phyloP scores from a whole-genome alignment of 2,329 filamentous ascomycete genomes.

The Microsporum audouinii region DNA sequence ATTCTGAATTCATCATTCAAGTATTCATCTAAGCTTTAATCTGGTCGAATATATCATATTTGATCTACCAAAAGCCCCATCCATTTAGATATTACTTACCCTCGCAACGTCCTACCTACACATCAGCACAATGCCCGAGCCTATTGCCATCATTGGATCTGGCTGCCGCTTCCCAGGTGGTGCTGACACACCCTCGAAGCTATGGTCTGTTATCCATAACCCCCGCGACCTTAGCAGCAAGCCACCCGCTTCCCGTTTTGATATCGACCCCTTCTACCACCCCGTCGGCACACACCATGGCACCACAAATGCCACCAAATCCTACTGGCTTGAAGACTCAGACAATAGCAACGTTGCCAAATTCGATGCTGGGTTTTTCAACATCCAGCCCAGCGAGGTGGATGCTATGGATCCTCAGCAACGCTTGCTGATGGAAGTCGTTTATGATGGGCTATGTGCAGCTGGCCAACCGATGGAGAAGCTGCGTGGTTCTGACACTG shows the following conservation, averaged over 20 bases:
- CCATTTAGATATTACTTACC: too few species aligned
- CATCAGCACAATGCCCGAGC: neutral
- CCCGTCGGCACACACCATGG: slow-evolving; percentile 10
- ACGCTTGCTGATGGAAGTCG: slow-evolving; percentile 21
- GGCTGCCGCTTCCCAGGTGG: slow-evolving; percentile 28
- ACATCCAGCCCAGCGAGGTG: slow-evolving; percentile 19
- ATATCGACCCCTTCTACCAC: slow-evolving; percentile 14
- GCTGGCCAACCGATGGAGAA: slow-evolving; percentile 19
- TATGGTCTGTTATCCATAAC: slow-evolving; percentile 26
- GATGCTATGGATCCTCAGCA: slow-evolving; percentile 25
- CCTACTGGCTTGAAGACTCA: slow-evolving; percentile 12
- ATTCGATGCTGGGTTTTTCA: slow-evolving; percentile 27
- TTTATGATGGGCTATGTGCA: slow-evolving; percentile 21
- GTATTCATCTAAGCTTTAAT: neutral
- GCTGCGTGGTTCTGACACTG: slow-evolving; percentile 23
- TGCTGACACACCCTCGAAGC: slow-evolving; percentile 21
- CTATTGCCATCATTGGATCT: slow-evolving; percentile 24
- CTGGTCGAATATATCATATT: neutral
- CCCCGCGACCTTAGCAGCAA: slow-evolving; percentile 8
- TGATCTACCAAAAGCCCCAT: too few species aligned
- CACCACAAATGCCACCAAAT: slow-evolving; percentile 10
- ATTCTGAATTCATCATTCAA: neutral
- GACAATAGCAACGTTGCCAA: slow-evolving; percentile 15
- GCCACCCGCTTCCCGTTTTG: slow-evolving; percentile 15
- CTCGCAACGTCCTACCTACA: neutral